Percentiles rank a stretch among this genome's conserved stretches.
phyloP scores from a whole-genome alignment of 169 alveolate species.

The Plasmodium relictum region DNA sequence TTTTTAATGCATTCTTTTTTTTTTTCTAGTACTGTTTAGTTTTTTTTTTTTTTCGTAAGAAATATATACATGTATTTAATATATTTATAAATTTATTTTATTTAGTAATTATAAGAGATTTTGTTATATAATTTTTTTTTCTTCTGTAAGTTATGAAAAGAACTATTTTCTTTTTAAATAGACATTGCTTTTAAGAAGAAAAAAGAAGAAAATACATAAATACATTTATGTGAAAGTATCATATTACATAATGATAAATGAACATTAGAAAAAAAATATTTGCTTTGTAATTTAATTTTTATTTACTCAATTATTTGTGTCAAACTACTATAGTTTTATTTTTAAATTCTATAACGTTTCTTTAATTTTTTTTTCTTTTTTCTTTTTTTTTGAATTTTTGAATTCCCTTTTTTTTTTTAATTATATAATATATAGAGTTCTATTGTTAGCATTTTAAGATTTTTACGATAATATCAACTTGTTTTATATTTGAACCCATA shows the following conservation, averaged over 20 bases:
- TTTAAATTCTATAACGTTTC: background rate
- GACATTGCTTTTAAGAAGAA: background rate
- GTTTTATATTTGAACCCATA: no score
- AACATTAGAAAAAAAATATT: background rate
- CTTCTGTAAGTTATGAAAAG: background rate
- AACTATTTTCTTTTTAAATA: background rate
- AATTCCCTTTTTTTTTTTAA: background rate
- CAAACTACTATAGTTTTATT: slow-evolving; percentile 2
- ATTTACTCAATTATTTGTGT: slow-evolving; percentile 6
- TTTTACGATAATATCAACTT: no score
- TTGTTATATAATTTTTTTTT: background rate
- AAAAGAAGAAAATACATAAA: background rate
- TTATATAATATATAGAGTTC: background rate
- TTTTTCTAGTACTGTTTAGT: background rate
- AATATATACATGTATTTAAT: background rate
- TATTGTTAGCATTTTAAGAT: background rate
- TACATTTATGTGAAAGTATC: no score
- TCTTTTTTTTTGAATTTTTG: background rate
- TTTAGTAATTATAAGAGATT: background rate
- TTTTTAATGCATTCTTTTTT: background rate
- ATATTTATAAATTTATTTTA: background rate
- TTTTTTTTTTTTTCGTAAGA: background rate
- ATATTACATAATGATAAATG: no score
- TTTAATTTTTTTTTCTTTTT: background rate
- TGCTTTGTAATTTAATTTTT: slow-evolving; percentile 11